Percentiles rank a stretch among this genome's conserved stretches.
These are phyloP conservation scores for Penicillium oxalicum DNA, from an alignment of 2,329 filamentous ascomycete species.

Conservation along the genomic window DNA sequence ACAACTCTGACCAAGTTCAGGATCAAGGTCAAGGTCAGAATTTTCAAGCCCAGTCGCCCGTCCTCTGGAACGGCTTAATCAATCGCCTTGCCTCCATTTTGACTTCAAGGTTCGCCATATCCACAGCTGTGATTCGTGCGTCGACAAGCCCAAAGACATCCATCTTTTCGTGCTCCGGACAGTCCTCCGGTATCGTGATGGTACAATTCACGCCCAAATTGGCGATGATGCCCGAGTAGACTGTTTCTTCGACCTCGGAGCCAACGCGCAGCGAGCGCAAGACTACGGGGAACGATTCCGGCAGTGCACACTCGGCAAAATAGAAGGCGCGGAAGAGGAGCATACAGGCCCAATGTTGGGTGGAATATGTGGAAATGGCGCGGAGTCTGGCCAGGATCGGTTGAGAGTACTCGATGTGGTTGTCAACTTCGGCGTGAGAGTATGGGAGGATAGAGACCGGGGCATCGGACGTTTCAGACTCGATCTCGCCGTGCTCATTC, in stretches of 20 bases:
- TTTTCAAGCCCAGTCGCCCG: conserved; percentile 26
- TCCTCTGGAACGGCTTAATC: conserved; percentile 29
- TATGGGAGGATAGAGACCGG: conserved; percentile 44
- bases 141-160: conserved; percentile 31
- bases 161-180: conserved; percentile 18
- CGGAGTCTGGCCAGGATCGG: conserved; percentile 38
- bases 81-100: conserved; percentile 30
- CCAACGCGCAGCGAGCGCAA: conserved; percentile 25
- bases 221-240: conserved; percentile 27
- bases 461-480: not conserved
- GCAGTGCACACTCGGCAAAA: conserved; percentile 49
- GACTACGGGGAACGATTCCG: conserved; percentile 41
- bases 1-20: not conserved
- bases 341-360: conserved; percentile 47
- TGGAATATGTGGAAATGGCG: conserved; percentile 35
- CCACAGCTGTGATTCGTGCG: conserved; percentile 29
- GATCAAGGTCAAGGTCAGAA: conserved; percentile 1
- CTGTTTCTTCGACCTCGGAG: conserved; percentile 19
- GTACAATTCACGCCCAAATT: conserved; percentile 29
- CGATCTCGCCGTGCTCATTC: not conserved
- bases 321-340: conserved; percentile 55
- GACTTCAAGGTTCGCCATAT: conserved; percentile 29
- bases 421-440: conserved; percentile 42
- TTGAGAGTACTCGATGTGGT: conserved; percentile 42
- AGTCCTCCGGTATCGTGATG: conserved; percentile 20